These are phyloP conservation scores for Suillus brevipes DNA, from an alignment of 768 basidiomycete species.

Conservation along the genomic window DNA sequence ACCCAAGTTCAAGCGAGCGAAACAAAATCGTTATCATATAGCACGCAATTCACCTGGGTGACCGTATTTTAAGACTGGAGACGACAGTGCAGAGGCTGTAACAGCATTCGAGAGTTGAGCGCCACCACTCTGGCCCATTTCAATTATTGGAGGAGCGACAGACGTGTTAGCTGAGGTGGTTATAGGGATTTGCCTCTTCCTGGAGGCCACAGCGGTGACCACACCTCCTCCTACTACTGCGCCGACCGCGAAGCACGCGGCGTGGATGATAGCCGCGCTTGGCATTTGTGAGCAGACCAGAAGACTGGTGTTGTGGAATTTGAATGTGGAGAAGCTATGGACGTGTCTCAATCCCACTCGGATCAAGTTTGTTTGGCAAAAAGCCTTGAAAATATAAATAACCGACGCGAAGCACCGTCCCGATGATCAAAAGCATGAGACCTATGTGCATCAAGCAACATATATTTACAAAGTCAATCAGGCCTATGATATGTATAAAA, in stretches of 20 bases:
- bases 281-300: slow-evolving; percentile 36
- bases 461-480: slow-evolving; percentile 21
- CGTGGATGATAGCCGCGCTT: slow-evolving; percentile 53
- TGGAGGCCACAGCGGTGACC: slow-evolving; percentile 48
- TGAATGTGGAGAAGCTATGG: not conserved
- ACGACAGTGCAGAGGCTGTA: slow-evolving; percentile 18
- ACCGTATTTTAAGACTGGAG: slow-evolving; percentile 69
- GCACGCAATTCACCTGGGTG: slow-evolving; percentile 63
- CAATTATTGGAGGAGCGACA: slow-evolving; percentile 39
- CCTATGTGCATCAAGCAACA: slow-evolving; percentile 29
- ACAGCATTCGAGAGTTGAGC: slow-evolving; percentile 41
- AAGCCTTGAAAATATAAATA: slow-evolving; percentile 5
- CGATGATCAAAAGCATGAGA: not conserved
- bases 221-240: slow-evolving; percentile 79
- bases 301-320: not conserved
- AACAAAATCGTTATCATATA: slow-evolving; percentile 6
- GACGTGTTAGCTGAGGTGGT: slow-evolving; percentile 17
- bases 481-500: slow-evolving; percentile 25
- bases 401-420: not conserved
- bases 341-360: not conserved
- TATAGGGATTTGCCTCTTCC: slow-evolving; percentile 20
- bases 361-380: slow-evolving; percentile 6
- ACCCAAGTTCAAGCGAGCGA: slow-evolving; percentile 1
- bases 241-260: slow-evolving; percentile 80
- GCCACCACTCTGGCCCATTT: slow-evolving; percentile 45